These are phyloP conservation scores for Leucocoprinus sp. DNA, from an alignment of 768 basidiomycete genomes.

Conservation along the genomic window DNA sequence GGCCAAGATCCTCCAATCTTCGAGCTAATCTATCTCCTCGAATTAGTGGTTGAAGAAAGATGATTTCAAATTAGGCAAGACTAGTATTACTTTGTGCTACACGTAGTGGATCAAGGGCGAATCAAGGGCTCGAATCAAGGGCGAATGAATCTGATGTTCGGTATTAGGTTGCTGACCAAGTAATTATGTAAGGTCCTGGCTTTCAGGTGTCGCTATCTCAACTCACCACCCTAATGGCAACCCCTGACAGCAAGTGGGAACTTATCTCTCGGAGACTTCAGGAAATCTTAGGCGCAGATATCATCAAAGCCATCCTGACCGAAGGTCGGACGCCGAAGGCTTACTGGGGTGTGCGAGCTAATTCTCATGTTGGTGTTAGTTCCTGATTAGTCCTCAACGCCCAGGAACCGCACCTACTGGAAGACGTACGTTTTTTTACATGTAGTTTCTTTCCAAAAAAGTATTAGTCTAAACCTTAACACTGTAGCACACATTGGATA, in stretches of 20 bases:
- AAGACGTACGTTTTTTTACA: constrained; percentile 61
- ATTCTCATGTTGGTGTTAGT: constrained; percentile 7
- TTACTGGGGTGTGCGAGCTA: constrained; percentile 78
- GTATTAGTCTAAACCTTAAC: constrained; percentile 2
- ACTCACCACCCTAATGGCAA: constrained; percentile 19
- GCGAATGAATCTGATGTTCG: too few relatives aligned
- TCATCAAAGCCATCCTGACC: constrained; percentile 69
- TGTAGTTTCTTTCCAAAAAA: too few relatives aligned
- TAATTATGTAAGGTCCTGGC: constrained; percentile 12
- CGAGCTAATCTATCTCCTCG: too few relatives aligned
- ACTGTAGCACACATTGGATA: constrained; percentile 88
- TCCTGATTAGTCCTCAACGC: constrained; percentile 11
- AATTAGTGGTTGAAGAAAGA: too few relatives aligned
- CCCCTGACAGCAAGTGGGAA: constrained; percentile 53
- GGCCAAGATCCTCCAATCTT: too few relatives aligned
- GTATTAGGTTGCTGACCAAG: too few relatives aligned
- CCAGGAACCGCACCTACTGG: constrained; percentile 91
- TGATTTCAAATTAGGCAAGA: too few relatives aligned
- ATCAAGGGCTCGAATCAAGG: too few relatives aligned
- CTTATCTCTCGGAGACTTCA: constrained; percentile 81
- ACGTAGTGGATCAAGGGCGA: too few relatives aligned
- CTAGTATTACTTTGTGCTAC: too few relatives aligned
- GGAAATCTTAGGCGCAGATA: constrained; percentile 83
- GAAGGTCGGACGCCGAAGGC: constrained; percentile 73
- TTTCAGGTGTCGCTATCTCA: neutral